Conservation (phyloP, 1,139 yeast genomes). For the Pneumocystis jirovecii region DNA sequence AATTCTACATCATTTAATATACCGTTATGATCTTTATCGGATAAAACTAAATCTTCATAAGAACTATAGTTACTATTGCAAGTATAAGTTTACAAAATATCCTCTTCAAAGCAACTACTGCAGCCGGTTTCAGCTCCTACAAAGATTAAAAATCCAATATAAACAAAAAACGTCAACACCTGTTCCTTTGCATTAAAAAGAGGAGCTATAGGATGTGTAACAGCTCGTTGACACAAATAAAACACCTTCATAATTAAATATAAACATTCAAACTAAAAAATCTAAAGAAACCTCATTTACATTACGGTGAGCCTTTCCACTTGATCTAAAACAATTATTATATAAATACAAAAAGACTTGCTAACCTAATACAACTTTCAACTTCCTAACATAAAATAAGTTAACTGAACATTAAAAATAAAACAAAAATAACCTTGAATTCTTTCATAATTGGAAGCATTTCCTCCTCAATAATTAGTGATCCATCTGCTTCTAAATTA, state of each 20-base stretch:
- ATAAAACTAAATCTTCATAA: slow-evolving; percentile 28
- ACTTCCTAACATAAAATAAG: slow-evolving; percentile 35
- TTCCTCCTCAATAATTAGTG: slow-evolving; percentile 41
- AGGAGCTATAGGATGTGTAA: slow-evolving; percentile 88
- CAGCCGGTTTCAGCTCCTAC: slow-evolving; percentile 51
- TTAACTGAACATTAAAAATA: not conserved
- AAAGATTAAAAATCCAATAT: not conserved
- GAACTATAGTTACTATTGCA: not conserved
- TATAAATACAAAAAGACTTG: not conserved
- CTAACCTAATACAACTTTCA: slow-evolving; percentile 68
- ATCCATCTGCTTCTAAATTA: slow-evolving; percentile 22
- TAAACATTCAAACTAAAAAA: slow-evolving; percentile 20
- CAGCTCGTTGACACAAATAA: slow-evolving; percentile 81
- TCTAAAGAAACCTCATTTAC: slow-evolving; percentile 38
- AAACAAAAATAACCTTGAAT: slow-evolving; percentile 34
- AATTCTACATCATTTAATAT: slow-evolving; percentile 56
- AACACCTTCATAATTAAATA: slow-evolving; percentile 34
- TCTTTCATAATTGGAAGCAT: slow-evolving; percentile 76
- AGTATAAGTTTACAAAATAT: slow-evolving; percentile 36
- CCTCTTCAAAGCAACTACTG: slow-evolving; percentile 59
- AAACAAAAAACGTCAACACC: not conserved
- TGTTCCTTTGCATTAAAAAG: slow-evolving; percentile 85
- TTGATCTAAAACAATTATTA: slow-evolving; percentile 24
- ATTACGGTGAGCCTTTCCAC: slow-evolving; percentile 65
- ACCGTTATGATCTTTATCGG: slow-evolving; percentile 87